phyloP scores from a whole-genome alignment of 192 early-diverging fungal species.

The Mortierella claussenii region DNA sequence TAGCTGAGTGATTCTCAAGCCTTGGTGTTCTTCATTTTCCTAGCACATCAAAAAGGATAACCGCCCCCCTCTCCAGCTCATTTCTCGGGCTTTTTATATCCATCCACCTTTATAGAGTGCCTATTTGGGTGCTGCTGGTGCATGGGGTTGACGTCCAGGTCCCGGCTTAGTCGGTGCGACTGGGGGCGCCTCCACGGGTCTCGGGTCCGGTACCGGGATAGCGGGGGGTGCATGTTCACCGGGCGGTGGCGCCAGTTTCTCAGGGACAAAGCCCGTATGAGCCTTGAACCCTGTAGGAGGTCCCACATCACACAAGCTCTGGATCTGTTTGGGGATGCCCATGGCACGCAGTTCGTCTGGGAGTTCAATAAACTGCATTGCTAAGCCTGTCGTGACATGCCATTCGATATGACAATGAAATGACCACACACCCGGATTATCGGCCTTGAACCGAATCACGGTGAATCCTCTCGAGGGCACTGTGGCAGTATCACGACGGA shows the following conservation, averaged over 20 bases:
- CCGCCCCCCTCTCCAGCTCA: too few relatives aligned
- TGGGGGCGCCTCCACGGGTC: too few relatives aligned
- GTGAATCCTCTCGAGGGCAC: conserved; percentile 46
- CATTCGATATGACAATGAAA: conserved; percentile 64
- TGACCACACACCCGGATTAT: conserved; percentile 61
- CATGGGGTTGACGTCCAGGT: too few relatives aligned
- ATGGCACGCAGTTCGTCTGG: conserved; percentile 49
- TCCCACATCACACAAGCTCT: conserved; percentile 47
- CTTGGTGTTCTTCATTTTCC: too few relatives aligned
- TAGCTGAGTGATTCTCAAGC: too few relatives aligned
- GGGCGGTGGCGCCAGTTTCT: background rate
- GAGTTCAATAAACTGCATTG: conserved; percentile 52
- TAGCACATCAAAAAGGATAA: too few relatives aligned
- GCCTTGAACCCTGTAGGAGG: conserved; percentile 28
- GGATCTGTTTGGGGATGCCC: conserved; percentile 43
- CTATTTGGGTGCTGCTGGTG: too few relatives aligned
- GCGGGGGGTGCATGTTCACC: too few relatives aligned
- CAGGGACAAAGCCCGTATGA: conserved; percentile 34
- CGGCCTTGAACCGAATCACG: conserved; percentile 55
- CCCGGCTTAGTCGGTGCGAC: too few relatives aligned
- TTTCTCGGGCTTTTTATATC: too few relatives aligned
- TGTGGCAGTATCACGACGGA: conserved; percentile 54
- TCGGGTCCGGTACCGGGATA: too few relatives aligned
- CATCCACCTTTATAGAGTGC: too few relatives aligned
- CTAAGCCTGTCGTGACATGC: conserved; percentile 59